Evolutionary conservation across 139 green algal species (phyloP).

Genomic region (Chloropicon primus): DNA sequence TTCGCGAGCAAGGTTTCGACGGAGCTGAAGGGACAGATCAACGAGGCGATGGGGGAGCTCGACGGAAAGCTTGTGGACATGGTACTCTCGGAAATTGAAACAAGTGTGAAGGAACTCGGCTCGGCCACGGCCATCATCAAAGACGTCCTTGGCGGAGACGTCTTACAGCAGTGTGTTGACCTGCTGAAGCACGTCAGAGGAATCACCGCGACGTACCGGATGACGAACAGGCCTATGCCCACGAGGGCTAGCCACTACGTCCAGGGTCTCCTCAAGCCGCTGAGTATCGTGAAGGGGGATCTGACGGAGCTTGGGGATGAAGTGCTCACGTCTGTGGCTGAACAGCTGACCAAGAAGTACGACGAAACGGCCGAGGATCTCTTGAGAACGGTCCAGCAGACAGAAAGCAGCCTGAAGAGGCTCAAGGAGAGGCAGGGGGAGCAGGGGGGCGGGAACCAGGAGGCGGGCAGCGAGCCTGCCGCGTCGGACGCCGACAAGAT

Average conservation of each 20-base stretch:
- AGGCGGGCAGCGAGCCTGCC: conserved; percentile 14
- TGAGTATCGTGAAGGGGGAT: conserved; percentile 1
- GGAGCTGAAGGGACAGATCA: background rate
- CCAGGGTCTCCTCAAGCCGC: background rate
- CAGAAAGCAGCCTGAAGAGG: conserved; percentile 66
- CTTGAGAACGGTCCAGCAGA: conserved; percentile 65
- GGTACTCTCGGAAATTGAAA: background rate
- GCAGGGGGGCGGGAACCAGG: background rate
- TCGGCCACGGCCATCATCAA: background rate
- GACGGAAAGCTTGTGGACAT: background rate
- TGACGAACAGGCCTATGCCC: conserved; percentile 68
- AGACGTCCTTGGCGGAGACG: conserved; percentile 6
- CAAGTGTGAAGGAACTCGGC: background rate
- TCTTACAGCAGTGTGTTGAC: conserved; percentile 28
- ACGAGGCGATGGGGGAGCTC: background rate
- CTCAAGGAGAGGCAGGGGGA: conserved; percentile 47
- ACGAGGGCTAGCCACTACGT: conserved; percentile 67
- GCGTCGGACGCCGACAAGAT: conserved; percentile 83
- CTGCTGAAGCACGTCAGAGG: conserved; percentile 70
- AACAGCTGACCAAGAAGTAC: conserved; percentile 27
- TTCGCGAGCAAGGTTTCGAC: background rate
- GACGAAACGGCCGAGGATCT: conserved; percentile 53
- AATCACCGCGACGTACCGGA: conserved; percentile 85
- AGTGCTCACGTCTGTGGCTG: conserved; percentile 29
- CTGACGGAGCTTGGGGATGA: conserved; percentile 12